Conservation (phyloP, 768 basidiomycete genomes). For the Pleurotus sapidus region DNA sequence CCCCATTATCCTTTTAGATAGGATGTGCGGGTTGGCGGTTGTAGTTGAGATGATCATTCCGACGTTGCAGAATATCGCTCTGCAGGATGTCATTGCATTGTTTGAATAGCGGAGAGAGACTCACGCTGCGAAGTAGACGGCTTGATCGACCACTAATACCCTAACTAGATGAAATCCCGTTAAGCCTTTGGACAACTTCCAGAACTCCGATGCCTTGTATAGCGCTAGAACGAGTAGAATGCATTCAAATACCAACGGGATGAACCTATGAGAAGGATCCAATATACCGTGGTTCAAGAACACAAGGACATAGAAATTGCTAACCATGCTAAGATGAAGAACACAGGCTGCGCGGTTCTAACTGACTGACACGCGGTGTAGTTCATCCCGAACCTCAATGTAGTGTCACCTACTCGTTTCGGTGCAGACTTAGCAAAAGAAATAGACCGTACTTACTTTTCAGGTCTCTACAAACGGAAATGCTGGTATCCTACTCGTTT, state of each 20-base stretch:
- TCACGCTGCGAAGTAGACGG: conserved; percentile 1
- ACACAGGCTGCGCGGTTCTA: neutral
- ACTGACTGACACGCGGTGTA: neutral
- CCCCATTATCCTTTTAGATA: neutral
- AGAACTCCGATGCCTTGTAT: conserved; percentile 1
- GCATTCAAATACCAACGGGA: neutral
- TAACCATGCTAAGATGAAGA: conserved; percentile 3
- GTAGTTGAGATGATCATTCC: conserved; percentile 2
- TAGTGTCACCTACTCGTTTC: too few relatives aligned
- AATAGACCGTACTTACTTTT: too few relatives aligned
- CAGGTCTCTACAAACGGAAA: too few relatives aligned
- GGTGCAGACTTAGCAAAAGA: too few relatives aligned
- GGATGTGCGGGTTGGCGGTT: neutral
- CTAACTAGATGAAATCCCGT: neutral
- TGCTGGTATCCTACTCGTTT: too few relatives aligned
- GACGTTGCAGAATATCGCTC: conserved; percentile 5
- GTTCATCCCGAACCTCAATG: neutral
- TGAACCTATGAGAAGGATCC: neutral
- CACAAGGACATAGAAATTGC: neutral
- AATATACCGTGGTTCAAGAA: neutral
- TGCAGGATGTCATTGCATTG: neutral
- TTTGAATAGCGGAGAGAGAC: neutral
- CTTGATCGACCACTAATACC: neutral
- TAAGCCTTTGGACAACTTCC: neutral
- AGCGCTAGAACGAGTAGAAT: neutral